Conservation (phyloP, 768 basidiomycete species). For the Leccinum fibrillosum region DNA sequence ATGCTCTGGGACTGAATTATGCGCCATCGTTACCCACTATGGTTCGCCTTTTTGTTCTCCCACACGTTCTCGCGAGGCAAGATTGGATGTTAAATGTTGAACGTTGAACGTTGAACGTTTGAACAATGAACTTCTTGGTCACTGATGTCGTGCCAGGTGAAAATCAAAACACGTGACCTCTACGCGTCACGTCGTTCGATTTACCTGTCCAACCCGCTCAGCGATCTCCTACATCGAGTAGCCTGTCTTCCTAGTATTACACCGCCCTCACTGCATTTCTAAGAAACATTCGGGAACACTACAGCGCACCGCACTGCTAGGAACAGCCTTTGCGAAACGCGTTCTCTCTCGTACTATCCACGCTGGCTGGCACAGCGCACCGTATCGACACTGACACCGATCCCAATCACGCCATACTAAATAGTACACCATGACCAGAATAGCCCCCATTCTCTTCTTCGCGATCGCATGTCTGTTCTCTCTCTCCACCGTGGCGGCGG, state of each 20-base stretch:
- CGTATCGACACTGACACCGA: not conserved
- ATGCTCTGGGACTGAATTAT: not conserved
- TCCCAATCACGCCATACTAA: not conserved
- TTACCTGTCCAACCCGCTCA: not conserved
- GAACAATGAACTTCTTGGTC: no score
- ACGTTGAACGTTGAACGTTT: no score
- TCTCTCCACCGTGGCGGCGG: not conserved
- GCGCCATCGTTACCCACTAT: no score
- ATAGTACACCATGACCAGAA: constrained; percentile 1
- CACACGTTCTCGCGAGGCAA: not conserved
- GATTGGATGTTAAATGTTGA: not conserved
- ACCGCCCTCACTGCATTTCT: not conserved
- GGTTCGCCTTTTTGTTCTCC: no score
- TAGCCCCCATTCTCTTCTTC: not conserved
- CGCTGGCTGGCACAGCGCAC: not conserved
- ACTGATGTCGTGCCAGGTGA: not conserved
- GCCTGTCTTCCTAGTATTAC: not conserved
- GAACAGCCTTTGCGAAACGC: not conserved
- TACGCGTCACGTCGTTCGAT: not conserved
- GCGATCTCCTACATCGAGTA: not conserved
- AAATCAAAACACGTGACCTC: not conserved
- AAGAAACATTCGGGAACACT: not conserved
- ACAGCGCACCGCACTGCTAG: not conserved
- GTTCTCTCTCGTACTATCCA: not conserved
- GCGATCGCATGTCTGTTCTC: constrained; percentile 9